Evolutionary conservation across 129 eudicot species (phyloP), one percentile per base, ranked within the genome.

Genomic region (Sambucus nigra): DNA sequence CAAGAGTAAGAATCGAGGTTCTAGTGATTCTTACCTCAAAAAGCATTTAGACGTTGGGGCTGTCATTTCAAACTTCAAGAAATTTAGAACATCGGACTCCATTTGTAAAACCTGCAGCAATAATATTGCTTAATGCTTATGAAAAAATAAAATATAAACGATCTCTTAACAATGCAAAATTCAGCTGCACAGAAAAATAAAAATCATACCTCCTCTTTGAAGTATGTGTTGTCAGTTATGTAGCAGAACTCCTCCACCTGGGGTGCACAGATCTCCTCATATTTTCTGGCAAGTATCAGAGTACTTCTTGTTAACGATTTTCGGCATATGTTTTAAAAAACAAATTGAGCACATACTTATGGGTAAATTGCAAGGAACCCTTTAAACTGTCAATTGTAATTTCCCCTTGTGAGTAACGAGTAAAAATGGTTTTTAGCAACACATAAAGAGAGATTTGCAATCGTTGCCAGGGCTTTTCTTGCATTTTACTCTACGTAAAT

Each of bases 201-300:
- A 59, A 48, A 27, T 20, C 61, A 17, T 41, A 89, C 97, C 95
- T 91, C 99, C 1, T 91, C 95, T 69, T 82, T 91, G 55, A 86
- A 76, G 66, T 91, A 91, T 51, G 99, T 91, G 66, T 91, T 91
- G 53, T 91, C 99, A 0, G 99, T 91, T 38, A 91, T 91, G 78
- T 91, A 86, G 72, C 98, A 91, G 72, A 85, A 91, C 59, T 91
- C 95, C 71, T 91, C 98, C 61, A 91, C 98, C 47, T 86, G 95
- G 18, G 95, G 95, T 20, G 99, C 94, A 77, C 94, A 86, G 19
- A 91, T 91, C 77, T 91, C 99, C 76, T 91, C 99, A 57, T 85
- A 91, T 51, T 91, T 91, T 13, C 99, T 91, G 89, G 26, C 53
- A 70, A n/a, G 28, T 18, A 53, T 7, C 17, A 42, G 5, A 18